Evolutionary conservation across 306 rosid species (phyloP), one percentile per base, ranked within the genome.

Genomic region (Notholithocarpus densiflorus): DNA sequence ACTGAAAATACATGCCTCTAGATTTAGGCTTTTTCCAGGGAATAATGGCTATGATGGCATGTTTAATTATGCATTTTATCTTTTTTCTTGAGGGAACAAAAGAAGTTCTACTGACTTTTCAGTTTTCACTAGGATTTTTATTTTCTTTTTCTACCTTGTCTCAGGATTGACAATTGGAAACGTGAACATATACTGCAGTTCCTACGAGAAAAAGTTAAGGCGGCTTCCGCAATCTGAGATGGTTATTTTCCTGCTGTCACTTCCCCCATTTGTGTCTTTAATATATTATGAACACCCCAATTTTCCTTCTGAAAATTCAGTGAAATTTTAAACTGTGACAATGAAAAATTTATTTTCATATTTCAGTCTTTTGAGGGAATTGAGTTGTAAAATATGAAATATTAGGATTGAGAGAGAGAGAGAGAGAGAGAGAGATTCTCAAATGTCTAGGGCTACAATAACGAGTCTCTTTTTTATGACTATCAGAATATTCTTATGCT

Each of bases 161-260:
- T 75, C 93, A 94, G 98, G 81, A 82, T 95, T 34, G 99, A 95
- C 82, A 95, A 95, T 78, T 95, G 99, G 99, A 95, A 95, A 83
- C 96, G 93, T 5, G 94, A 95, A 82, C 98, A 95, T 80, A 79
- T 95, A 68, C 85, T 92, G 82, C 98, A 90, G 88, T 95, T 91
- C 85, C 82, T 95, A 80, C 81, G 84, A 52, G 97, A 93, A 88
- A 95, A 91, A 85, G 84, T 95, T 68, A 91, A 90, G 79, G 83
- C 84, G 60, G 24, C 64, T 79, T 88, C 89, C 9, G 89, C 86
- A 72, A 69, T 48, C 34, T 89, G 88, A 92, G 87, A 75, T 51
- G 76, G 76, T 79, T 69, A 26, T 10, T 5, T 23, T 31, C 27
- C 26, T 69, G 79, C 13, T 79, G 31, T 65, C 45, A 45, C 60